phyloP scores from a whole-genome alignment of 1,139 yeast genomes.

The Blastobotrys persicus region DNA sequence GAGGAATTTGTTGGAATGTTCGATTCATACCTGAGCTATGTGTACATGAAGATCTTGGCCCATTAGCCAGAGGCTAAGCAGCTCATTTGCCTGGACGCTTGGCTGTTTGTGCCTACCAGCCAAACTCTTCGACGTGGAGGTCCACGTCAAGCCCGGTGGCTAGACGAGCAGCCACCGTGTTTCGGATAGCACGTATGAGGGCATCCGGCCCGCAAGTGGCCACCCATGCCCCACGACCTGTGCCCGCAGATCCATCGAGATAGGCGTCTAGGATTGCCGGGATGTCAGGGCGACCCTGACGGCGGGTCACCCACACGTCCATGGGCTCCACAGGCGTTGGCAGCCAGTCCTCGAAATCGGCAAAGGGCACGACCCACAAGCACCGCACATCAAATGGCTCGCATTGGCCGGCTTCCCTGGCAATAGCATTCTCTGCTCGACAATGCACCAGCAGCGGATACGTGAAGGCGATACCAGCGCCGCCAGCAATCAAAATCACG shows the following conservation, averaged over 20 bases:
- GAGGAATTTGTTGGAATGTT: no score
- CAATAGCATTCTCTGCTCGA: background rate
- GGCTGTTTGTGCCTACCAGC: constrained; percentile 24
- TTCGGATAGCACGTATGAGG: constrained; percentile 27
- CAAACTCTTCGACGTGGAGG: constrained; percentile 30
- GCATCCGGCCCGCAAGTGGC: constrained; percentile 31
- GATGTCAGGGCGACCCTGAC: constrained; percentile 23
- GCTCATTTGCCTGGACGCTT: background rate
- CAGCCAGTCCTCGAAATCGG: constrained; percentile 16
- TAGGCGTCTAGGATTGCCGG: constrained; percentile 25
- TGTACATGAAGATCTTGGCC: no score
- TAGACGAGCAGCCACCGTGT: constrained; percentile 25
- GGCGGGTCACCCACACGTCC: constrained; percentile 17
- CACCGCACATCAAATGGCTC: constrained; percentile 20
- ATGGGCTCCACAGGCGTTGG: constrained; percentile 22
- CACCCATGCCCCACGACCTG: constrained; percentile 1
- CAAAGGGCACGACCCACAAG: constrained; percentile 30
- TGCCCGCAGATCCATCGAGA: constrained; percentile 13
- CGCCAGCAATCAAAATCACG: constrained; percentile 31
- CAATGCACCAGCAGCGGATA: constrained; percentile 29
- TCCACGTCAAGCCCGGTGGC: constrained; percentile 24
- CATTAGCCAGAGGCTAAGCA: no score
- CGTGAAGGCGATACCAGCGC: constrained; percentile 34
- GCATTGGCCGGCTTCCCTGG: background rate
- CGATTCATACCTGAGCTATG: no score